phyloP scores from a whole-genome alignment of 352 stramenopile species.

The Phytophthora macrochlamydospora region DNA sequence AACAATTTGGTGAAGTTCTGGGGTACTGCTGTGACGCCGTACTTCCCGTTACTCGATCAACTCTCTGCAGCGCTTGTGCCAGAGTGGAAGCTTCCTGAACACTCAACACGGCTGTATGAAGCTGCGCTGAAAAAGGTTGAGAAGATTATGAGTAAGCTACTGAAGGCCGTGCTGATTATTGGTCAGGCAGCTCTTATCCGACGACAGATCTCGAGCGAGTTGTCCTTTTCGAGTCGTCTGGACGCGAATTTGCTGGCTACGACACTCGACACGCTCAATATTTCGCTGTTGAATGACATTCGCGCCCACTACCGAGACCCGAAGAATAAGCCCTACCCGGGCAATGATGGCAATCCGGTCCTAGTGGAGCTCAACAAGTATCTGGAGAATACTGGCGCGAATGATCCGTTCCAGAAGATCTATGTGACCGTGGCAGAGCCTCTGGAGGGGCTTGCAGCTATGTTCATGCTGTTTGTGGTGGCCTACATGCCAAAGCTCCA shows the following conservation, averaged over 20 bases:
- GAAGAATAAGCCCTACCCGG: conserved; percentile 83
- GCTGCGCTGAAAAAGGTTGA: conserved; percentile 93
- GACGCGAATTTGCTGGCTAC: conserved; percentile 92
- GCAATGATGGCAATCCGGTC: conserved; percentile 79
- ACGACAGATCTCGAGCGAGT: conserved; percentile 91
- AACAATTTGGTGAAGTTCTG: conserved; percentile 96
- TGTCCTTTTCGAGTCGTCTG: conserved; percentile 89
- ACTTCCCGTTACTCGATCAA: conserved; percentile 90
- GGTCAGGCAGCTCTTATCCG: conserved; percentile 94
- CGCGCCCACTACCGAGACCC: conserved; percentile 85
- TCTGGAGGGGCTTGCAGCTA: conserved; percentile 88
- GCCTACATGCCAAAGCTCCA: conserved; percentile 94
- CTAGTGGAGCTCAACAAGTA: conserved; percentile 92
- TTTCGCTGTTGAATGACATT: conserved; percentile 90
- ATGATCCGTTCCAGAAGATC: conserved; percentile 94
- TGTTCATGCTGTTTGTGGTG: conserved; percentile 94
- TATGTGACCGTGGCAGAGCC: conserved; percentile 94
- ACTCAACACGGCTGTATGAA: conserved; percentile 88
- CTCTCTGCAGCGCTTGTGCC: conserved; percentile 83
- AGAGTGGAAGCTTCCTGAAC: conserved; percentile 89
- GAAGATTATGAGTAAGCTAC: conserved; percentile 93
- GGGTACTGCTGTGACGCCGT: conserved; percentile 86
- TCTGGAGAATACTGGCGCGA: conserved; percentile 90
- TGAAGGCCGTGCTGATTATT: conserved; percentile 93
- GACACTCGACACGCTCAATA: conserved; percentile 91